Evolutionary conservation across 164 flowering plant genomes (phyloP).

Genomic region (Magnolia officinalis): DNA sequence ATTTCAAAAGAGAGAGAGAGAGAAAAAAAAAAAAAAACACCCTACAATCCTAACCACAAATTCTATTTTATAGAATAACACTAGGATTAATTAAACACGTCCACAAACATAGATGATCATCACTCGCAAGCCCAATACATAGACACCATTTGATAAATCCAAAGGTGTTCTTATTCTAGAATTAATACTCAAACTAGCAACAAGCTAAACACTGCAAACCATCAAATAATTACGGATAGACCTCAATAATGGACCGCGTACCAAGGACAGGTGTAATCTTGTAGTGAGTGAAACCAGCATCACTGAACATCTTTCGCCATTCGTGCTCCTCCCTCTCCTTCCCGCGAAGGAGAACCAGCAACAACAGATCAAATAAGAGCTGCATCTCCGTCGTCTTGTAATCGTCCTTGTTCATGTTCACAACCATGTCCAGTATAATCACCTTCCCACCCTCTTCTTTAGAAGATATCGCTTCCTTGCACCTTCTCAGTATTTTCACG

Average conservation of each 20-base stretch:
- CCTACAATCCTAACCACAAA: too few relatives aligned
- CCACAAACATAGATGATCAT: not conserved
- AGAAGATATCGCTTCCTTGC: conserved; percentile 35
- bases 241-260: conserved; percentile 3
- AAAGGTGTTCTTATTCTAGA: not conserved
- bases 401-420: not conserved
- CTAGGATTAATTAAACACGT: too few relatives aligned
- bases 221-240: conserved; percentile 1
- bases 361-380: not conserved
- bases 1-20: too few relatives aligned
- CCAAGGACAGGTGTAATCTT: conserved; percentile 3
- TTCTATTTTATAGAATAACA: too few relatives aligned
- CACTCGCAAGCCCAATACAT: too few relatives aligned
- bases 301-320: conserved; percentile 8
- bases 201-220: not conserved
- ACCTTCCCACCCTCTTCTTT: conserved; percentile 34
- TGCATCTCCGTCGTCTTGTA: not conserved
- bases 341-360: conserved; percentile 9
- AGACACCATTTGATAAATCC: not conserved
- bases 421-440: conserved; percentile 39
- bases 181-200: not conserved
- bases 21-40: too few relatives aligned
- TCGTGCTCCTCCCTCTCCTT: conserved; percentile 14
- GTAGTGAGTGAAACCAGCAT: conserved; percentile 5
- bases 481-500: conserved; percentile 31